A percentile compares a stretch with the other conserved stretches of the same genome.
Evolutionary conservation across 345 rosid genomes (phyloP).

Genomic region (Syzygium aqueum): DNA sequence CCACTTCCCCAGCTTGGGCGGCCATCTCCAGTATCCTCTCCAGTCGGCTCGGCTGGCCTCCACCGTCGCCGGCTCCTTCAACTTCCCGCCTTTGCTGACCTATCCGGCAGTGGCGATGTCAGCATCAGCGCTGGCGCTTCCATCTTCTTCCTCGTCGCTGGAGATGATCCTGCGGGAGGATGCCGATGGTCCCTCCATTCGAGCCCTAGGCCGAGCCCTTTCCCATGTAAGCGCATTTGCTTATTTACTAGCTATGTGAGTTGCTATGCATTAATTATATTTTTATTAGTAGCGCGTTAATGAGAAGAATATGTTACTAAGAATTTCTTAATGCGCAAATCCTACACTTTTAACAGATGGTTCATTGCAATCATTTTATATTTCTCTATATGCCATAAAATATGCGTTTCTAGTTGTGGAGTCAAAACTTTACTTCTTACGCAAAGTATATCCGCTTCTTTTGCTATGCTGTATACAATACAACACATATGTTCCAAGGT

Average conservation of each 20-base stretch:
- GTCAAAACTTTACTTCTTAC: not conserved
- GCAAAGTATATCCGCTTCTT: not conserved
- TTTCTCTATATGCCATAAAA: not conserved
- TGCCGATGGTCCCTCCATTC: slow-evolving; percentile 39
- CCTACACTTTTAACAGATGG: not conserved
- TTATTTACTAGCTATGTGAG: not conserved
- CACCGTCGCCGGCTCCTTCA: not conserved
- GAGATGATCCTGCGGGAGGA: slow-evolving; percentile 36
- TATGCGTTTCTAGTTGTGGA: not conserved
- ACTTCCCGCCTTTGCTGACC: not conserved
- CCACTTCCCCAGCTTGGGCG: slow-evolving; percentile 25
- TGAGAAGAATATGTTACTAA: not conserved
- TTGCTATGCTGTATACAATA: not conserved
- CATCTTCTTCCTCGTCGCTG: slow-evolving; percentile 10
- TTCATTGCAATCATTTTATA: not conserved
- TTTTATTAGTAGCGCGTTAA: not conserved
- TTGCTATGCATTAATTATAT: not conserved
- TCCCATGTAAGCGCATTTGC: slow-evolving; percentile 46
- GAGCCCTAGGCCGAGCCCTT: slow-evolving; percentile 55
- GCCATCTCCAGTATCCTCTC: slow-evolving; percentile 8
- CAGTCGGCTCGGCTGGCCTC: not conserved
- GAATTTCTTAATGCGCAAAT: not conserved
- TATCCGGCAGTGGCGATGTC: not conserved
- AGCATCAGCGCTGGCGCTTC: not conserved
- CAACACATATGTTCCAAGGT: not conserved